phyloP scores from a whole-genome alignment of 495 filamentous ascomycete species.

The Pyronema omphalodes region DNA sequence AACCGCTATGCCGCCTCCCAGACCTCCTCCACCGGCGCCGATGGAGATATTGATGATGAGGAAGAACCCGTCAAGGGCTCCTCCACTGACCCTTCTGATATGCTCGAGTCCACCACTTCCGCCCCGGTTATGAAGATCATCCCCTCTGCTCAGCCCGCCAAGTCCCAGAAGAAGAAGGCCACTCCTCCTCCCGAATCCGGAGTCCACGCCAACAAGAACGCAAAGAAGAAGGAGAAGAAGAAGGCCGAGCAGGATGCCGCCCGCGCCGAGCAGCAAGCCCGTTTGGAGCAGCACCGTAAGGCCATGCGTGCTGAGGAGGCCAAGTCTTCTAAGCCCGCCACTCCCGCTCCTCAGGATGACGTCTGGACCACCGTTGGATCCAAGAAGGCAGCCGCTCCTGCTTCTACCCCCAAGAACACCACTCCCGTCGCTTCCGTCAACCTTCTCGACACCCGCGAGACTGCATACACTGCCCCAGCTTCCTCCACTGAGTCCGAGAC shows the following conservation, averaged over 20 bases:
- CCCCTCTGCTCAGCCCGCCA: slow-evolving; percentile 26
- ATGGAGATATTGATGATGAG: slow-evolving; percentile 28
- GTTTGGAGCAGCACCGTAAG: slow-evolving; percentile 33
- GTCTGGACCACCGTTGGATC: slow-evolving; percentile 25
- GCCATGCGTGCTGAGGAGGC: slow-evolving; percentile 27
- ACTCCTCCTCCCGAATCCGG: slow-evolving; percentile 16
- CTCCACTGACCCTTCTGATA: slow-evolving; percentile 27
- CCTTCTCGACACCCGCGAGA: slow-evolving; percentile 33
- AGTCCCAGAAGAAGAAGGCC: slow-evolving; percentile 19
- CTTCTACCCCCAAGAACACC: slow-evolving; percentile 5
- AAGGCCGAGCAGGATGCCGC: slow-evolving; percentile 29
- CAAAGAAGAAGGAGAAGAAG: slow-evolving; percentile 32
- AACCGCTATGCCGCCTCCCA: slow-evolving; percentile 6
- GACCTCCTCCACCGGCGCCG: slow-evolving; percentile 27
- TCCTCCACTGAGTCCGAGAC: slow-evolving; percentile 18
- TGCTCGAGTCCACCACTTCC: slow-evolving; percentile 29
- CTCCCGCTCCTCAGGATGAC: slow-evolving; percentile 23
- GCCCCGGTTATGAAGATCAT: slow-evolving; percentile 30
- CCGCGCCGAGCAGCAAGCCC: slow-evolving; percentile 27
- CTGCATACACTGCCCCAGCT: neutral
- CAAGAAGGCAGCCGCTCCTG: neutral
- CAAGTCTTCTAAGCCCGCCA: slow-evolving; percentile 26
- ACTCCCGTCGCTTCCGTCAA: slow-evolving; percentile 8
- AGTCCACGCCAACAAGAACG: slow-evolving; percentile 32
- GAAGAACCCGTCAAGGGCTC: slow-evolving; percentile 12